Evolutionary conservation across 139 green algal genomes (phyloP).

Genomic region (Desmodesmus armatus): DNA sequence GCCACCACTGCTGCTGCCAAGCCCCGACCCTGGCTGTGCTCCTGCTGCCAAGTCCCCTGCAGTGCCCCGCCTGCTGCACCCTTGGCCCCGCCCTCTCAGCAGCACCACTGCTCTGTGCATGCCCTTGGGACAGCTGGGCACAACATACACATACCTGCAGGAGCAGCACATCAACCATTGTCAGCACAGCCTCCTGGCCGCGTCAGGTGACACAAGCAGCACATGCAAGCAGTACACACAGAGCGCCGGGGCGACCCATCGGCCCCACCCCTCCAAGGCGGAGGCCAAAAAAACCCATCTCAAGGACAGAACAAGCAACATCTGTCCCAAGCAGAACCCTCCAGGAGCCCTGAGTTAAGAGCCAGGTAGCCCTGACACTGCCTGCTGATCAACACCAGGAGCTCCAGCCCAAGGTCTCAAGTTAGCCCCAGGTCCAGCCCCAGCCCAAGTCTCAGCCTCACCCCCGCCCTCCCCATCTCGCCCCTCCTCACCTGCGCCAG

Average conservation of each 20-base stretch:
- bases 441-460: background rate
- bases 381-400: background rate
- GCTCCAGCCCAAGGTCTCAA: background rate
- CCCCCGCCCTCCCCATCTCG: background rate
- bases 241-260: background rate
- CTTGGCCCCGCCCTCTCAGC: conserved; percentile 45
- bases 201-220: background rate
- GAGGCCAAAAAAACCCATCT: background rate
- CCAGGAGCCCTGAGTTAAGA: background rate
- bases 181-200: background rate
- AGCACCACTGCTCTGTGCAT: conserved; percentile 49
- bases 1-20: background rate
- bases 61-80: conserved; percentile 3
- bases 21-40: background rate
- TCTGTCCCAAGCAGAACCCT: background rate
- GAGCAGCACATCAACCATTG: background rate
- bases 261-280: background rate
- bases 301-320: background rate
- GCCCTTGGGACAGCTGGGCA: conserved; percentile 47
- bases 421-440: background rate
- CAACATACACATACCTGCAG: conserved; percentile 39
- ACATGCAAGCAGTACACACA: background rate
- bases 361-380: background rate
- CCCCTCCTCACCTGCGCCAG: conserved; percentile 5
- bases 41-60: conserved; percentile 37